Percentiles rank a stretch among this genome's conserved stretches.
Evolutionary conservation across 2,329 filamentous ascomycete genomes (phyloP).

Genomic region (Calonectria pseudoreteaudii): DNA sequence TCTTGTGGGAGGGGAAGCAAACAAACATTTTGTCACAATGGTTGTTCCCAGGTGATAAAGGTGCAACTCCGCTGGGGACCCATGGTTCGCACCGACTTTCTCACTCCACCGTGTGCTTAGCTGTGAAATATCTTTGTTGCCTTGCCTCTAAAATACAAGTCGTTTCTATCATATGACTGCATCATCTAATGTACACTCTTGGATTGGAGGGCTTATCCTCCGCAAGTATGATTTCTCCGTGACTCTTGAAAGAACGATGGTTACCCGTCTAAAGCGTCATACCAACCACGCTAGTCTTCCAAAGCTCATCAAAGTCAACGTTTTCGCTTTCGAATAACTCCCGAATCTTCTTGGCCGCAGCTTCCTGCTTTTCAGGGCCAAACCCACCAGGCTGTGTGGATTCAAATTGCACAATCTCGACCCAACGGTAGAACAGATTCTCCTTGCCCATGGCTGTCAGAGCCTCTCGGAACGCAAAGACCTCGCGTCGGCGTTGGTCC

Average conservation of each 20-base stretch:
- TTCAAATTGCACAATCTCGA: conserved; percentile 92
- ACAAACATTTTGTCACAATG: not conserved
- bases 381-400: conserved; percentile 83
- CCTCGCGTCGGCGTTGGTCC: conserved; percentile 76
- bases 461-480: conserved; percentile 83
- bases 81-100: not conserved
- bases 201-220: not conserved
- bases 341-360: conserved; percentile 79
- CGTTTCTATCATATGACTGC: not conserved
- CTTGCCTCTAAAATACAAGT: not conserved
- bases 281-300: conserved; percentile 65
- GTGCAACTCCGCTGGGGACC: not conserved
- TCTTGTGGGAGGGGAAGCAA: not conserved
- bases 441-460: conserved; percentile 84
- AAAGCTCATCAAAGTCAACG: conserved; percentile 86
- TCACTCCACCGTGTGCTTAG: not conserved
- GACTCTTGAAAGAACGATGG: not conserved
- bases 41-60: not conserved
- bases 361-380: conserved; percentile 77
- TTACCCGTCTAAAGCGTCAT: not conserved
- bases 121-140: not conserved
- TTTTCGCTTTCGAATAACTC: conserved; percentile 79
- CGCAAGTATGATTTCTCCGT: not conserved
- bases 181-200: conserved; percentile 4
- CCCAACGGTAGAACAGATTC: conserved; percentile 90